Evolutionary conservation across 164 flowering plant genomes (phyloP).

Genomic region (Stephania yunnanensis): DNA sequence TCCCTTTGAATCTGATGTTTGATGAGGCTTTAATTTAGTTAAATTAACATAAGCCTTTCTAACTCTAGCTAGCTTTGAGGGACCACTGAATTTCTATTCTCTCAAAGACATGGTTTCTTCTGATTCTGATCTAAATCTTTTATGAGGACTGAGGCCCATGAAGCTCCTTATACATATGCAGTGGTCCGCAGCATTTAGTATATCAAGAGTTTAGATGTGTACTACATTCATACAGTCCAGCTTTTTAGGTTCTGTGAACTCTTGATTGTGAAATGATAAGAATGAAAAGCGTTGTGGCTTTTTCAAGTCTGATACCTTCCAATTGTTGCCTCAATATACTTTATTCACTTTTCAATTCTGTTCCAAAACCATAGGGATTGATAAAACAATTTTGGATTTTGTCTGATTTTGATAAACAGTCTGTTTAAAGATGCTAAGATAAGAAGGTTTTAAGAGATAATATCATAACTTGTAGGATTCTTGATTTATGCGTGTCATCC

Average conservation of each 20-base stretch:
- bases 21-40: neutral
- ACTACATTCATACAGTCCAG: neutral
- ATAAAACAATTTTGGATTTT: neutral
- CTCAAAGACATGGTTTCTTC: neutral
- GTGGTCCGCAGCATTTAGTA: neutral
- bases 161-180: neutral
- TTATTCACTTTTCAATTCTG: neutral
- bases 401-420: neutral
- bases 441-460: neutral
- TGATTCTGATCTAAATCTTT: neutral
- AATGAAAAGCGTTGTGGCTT: neutral
- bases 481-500: no score
- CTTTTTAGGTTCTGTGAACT: neutral
- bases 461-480: no score
- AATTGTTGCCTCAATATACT: neutral
- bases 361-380: neutral
- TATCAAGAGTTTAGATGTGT: neutral
- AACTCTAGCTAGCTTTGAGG: neutral
- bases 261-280: slow-evolving; percentile 2
- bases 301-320: neutral
- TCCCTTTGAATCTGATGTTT: neutral
- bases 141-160: neutral
- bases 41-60: neutral
- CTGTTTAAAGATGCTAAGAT: neutral
- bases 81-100: neutral